Conservation (phyloP, 192 early-diverging fungal genomes). For the Rhizoclosmatium globosum region DNA sequence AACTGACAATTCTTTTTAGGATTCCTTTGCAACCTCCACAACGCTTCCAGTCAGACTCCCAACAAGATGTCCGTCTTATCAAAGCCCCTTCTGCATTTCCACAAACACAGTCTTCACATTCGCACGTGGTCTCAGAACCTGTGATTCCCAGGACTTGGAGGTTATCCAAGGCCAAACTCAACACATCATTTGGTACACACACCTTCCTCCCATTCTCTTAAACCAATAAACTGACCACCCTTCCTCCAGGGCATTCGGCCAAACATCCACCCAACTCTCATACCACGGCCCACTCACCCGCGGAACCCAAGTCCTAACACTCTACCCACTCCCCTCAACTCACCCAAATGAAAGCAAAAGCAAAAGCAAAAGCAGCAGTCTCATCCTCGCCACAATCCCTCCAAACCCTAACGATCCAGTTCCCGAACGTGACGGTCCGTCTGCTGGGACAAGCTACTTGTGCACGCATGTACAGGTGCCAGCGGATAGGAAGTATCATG, state of each 20-base stretch:
- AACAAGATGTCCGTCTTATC: constrained; percentile 21
- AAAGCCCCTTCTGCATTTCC: not conserved
- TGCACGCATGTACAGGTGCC: constrained; percentile 36
- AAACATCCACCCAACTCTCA: not conserved
- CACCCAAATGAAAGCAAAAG: not conserved
- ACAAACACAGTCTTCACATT: constrained; percentile 30
- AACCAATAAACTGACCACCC: no score
- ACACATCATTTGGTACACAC: constrained; percentile 23
- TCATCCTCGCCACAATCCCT: not conserved
- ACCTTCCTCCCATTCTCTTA: not conserved
- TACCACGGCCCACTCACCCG: constrained; percentile 18
- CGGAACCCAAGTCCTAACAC: not conserved
- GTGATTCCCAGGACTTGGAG: constrained; percentile 15
- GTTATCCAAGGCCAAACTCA: not conserved
- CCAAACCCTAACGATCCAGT: not conserved
- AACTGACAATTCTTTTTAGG: not conserved
- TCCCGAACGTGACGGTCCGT: constrained; percentile 18
- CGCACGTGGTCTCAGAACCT: constrained; percentile 18
- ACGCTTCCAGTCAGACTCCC: constrained; percentile 5
- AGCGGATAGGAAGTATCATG: constrained; percentile 35
- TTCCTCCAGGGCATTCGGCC: constrained; percentile 17
- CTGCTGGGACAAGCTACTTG: constrained; percentile 12
- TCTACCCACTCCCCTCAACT: not conserved
- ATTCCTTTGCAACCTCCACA: constrained; percentile 10
- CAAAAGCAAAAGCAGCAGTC: not conserved